A percentile compares a stretch with the other conserved stretches of the same genome.
Evolutionary conservation across 2,329 filamentous ascomycete genomes (phyloP).

Genomic region (Lomentospora prolificans): DNA sequence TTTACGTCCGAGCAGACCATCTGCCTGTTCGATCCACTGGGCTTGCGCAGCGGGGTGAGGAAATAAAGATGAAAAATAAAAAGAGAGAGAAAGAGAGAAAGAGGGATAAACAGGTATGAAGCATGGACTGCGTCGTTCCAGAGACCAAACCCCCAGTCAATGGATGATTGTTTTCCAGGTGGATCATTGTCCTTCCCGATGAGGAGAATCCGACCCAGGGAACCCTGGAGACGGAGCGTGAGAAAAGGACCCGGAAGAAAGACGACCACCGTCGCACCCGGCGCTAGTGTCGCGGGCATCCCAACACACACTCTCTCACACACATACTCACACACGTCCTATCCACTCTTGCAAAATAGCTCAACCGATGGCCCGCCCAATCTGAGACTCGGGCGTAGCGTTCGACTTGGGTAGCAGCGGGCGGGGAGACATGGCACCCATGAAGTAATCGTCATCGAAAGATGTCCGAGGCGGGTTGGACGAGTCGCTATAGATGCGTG

Average conservation of each 20-base stretch:
- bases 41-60: no score
- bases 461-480: slow-evolving; percentile 33
- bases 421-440: slow-evolving; percentile 38
- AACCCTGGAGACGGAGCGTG: neutral
- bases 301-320: no score
- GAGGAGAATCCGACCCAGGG: neutral
- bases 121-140: neutral
- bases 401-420: slow-evolving; percentile 24
- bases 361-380: slow-evolving; percentile 47
- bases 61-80: no score
- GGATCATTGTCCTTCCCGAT: neutral
- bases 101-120: neutral
- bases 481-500: slow-evolving; percentile 33
- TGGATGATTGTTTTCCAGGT: neutral
- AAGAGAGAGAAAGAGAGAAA: neutral
- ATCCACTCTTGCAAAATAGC: slow-evolving; percentile 1
- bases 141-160: neutral
- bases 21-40: neutral
- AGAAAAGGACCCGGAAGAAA: no score
- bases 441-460: slow-evolving; percentile 34
- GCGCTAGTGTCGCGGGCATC: neutral
- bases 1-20: neutral
- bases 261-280: no score
- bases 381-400: slow-evolving; percentile 29
- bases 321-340: no score